Base-by-base conservation (phyloP, 176 grass and related monocot genomes). In the Guadua angustifolia region DNA sequence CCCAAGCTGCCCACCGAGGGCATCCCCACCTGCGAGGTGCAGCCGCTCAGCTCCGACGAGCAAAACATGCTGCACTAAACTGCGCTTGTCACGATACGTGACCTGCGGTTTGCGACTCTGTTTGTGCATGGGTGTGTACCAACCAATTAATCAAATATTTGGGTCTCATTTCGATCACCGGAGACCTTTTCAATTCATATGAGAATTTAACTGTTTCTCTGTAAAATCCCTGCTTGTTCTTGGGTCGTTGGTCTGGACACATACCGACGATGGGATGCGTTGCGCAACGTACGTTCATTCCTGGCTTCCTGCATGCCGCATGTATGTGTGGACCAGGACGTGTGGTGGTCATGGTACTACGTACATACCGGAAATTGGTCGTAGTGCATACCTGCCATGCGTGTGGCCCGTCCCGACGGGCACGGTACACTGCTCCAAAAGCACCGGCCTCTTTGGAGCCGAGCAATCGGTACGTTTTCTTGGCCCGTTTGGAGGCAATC, bases 31-130 rank as follows among this genome's bases (percentile, higher is more conserved):
- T 90, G 88, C 88, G 84, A 90, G 84, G 0, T 59, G 26, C 74
- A 83, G 79, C 79, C 84, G 65, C 88, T 86, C 83, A 59, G 57
- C 35, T 7, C 83, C 79, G 73, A 73, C 79, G 88, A 89, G 88
- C 4, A 0, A 46, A 36, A 12, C 52, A 82, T 82, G 83, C 9
- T 84, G 56, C 56, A 43, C 44, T 42, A 42, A 42, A 42, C 7
- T 61, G 22, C 0, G 24, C 58, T 25, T 61, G 4, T 60, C 10
- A 11, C 21, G 56, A 12, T 12, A 22, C 5, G 58, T 13, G 12
- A 5, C 22, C 9, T 26, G 42, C 9, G 42, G 42, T 43, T 57
- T 57, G 7, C 19, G 19, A 4, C 8, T 59, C 9, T 24, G n/a
- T 24, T 4, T 61, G 22, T 26, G 22, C 58, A 6, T 61, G 24